Conservation (phyloP, 306 rosid genomes). For the Gynostemma pentaphyllum region DNA sequence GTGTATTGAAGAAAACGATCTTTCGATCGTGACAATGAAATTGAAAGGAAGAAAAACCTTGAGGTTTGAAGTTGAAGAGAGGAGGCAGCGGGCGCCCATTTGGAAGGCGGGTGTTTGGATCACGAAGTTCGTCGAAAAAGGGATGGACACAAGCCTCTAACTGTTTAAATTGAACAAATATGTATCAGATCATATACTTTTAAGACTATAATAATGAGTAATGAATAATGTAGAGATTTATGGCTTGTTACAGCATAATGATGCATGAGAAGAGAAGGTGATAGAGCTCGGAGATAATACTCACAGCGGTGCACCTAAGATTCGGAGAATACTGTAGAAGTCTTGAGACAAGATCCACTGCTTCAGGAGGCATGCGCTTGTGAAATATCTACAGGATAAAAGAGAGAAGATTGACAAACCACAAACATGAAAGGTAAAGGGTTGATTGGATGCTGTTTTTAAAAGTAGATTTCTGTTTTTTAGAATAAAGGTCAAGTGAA, state of each 20-base stretch:
- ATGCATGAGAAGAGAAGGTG: not conserved
- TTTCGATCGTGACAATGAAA: too few relatives aligned
- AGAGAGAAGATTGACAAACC: not conserved
- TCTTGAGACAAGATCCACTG: slow-evolving; percentile 59
- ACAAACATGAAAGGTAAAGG: not conserved
- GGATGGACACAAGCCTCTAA: slow-evolving; percentile 49
- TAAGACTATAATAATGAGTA: not conserved
- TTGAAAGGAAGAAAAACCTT: slow-evolving; percentile 25
- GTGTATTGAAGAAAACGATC: too few relatives aligned
- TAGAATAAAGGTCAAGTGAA: too few relatives aligned
- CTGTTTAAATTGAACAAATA: slow-evolving; percentile 15
- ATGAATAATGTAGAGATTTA: not conserved
- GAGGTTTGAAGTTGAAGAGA: slow-evolving; percentile 60
- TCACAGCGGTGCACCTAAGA: slow-evolving; percentile 49
- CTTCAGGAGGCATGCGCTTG: slow-evolving; percentile 60
- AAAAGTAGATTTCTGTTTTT: too few relatives aligned
- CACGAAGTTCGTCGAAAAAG: slow-evolving; percentile 58
- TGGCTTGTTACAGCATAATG: not conserved
- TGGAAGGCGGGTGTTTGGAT: slow-evolving; percentile 46
- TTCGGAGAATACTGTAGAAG: slow-evolving; percentile 66
- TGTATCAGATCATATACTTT: not conserved
- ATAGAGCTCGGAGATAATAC: slow-evolving; percentile 11
- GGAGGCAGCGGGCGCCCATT: slow-evolving; percentile 55
- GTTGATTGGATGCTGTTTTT: too few relatives aligned
- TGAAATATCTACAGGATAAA: slow-evolving; percentile 39